Evolutionary conservation across 306 rosid species (phyloP), one percentile per base, ranked within the genome.

Genomic region (Cucumis cinereus): DNA sequence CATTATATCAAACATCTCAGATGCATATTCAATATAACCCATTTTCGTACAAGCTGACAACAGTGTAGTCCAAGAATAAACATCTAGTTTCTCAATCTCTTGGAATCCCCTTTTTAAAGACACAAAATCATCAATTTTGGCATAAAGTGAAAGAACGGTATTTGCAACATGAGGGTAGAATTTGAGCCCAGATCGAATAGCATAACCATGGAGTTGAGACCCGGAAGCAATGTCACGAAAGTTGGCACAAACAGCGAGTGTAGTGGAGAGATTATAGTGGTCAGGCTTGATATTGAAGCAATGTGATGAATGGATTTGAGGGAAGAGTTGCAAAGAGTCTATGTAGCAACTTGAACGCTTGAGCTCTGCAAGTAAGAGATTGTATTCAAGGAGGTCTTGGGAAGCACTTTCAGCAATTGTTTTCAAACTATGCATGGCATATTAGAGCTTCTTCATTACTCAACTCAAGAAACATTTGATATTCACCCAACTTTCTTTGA

Each of bases 31-130:
- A 50, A 90, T 10, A 19, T 38, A 52, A 10, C 83, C 91, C 49
- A 87, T 74, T 83, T 86, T 88, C 3, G 84, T 45, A 53, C 73
- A 82, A 9, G 90, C 92, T 6, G 90, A 87, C 5, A 92, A 53
- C 64, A 92, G 17, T 0, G 90, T 92, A n/a, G 97, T 92, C 96
- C 93, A 87, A 0, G 96, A 86, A 73, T 87, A 92, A 4, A 76
- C 88, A 81, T 90, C 92, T 0, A 93, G 89, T 75, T 0, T 45
- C 40, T 28, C 78, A 52, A 84, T 83, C 56, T 88, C 93, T 4
- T 19, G 33, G 12, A 90, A 92, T 8, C 79, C 77, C 62, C 63
- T 56, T 9, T 28, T 43, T 43, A 84, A 85, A 38, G 87, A 86
- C 20, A 17, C 19, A 49, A 92, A 85, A 67, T 88, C 83, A 5